Conservation (phyloP, 495 filamentous ascomycete genomes). For the Chlorociboria aeruginascens region DNA sequence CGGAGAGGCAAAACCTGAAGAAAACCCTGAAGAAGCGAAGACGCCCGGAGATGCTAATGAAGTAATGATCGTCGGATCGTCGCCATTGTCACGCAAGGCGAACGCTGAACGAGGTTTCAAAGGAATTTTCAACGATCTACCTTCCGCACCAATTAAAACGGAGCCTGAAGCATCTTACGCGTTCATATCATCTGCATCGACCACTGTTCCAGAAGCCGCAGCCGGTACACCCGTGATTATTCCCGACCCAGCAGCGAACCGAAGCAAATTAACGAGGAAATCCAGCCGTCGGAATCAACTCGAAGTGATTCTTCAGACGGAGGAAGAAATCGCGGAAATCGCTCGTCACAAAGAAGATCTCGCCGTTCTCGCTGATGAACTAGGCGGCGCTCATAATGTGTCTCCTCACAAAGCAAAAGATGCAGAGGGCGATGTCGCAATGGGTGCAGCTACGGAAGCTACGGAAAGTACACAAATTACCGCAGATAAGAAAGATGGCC, state of each 20-base stretch:
- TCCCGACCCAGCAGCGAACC: not conserved
- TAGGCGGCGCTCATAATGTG: conserved; percentile 18
- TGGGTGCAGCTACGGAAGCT: conserved; percentile 14
- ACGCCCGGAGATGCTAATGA: conserved; percentile 1
- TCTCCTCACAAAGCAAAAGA: conserved; percentile 1
- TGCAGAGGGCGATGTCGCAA: conserved; percentile 23
- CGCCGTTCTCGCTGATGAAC: conserved; percentile 21
- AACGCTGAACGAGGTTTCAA: not conserved
- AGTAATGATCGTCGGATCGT: not conserved
- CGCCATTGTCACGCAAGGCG: not conserved
- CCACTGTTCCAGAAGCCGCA: not conserved
- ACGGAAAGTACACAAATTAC: conserved; percentile 2
- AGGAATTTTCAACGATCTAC: conserved; percentile 4
- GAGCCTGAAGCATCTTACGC: no score
- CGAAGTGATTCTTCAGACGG: conserved; percentile 24
- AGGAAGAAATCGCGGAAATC: conserved; percentile 29
- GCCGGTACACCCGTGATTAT: not conserved
- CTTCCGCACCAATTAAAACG: not conserved
- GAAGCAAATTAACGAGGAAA: conserved; percentile 19
- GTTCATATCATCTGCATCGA: not conserved
- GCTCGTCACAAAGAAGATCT: conserved; percentile 24
- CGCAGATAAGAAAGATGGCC: conserved; percentile 29
- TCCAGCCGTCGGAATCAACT: conserved; percentile 18
- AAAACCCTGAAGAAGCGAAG: conserved; percentile 2
- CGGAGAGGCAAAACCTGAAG: conserved; percentile 11